A percentile compares a stretch with the other conserved stretches of the same genome.
phyloP scores from a whole-genome alignment of 208 protist genomes.

The Leishmania martiniquensis region DNA sequence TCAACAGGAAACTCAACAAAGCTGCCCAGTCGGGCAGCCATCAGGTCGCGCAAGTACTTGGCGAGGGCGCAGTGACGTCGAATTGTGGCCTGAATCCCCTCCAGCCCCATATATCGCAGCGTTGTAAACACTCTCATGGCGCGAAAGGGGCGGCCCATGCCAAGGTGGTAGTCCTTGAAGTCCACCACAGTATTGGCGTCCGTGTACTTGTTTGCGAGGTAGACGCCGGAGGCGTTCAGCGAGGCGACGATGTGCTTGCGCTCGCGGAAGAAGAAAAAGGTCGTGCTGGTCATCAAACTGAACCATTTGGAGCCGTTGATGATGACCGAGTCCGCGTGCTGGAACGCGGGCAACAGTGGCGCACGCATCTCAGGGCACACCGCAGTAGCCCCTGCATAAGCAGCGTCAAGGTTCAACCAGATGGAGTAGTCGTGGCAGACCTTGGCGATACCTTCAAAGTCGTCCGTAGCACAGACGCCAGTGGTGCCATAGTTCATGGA shows the following conservation, averaged over 20 bases:
- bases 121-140: slow-evolving; percentile 70
- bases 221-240: slow-evolving; percentile 50
- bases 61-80: slow-evolving; percentile 45
- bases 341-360: slow-evolving; percentile 33
- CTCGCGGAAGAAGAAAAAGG: slow-evolving; percentile 57
- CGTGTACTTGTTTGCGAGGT: slow-evolving; percentile 48
- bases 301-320: slow-evolving; percentile 77
- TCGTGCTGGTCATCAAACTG: slow-evolving; percentile 43
- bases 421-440: slow-evolving; percentile 38
- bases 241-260: slow-evolving; percentile 41
- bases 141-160: slow-evolving; percentile 62
- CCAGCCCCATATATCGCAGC: slow-evolving; percentile 52
- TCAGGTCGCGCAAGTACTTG: slow-evolving; percentile 37
- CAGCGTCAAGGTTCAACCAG: slow-evolving; percentile 69
- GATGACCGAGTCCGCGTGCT: slow-evolving; percentile 43
- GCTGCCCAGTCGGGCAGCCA: slow-evolving; percentile 12
- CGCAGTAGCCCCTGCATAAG: slow-evolving; percentile 56
- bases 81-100: slow-evolving; percentile 54
- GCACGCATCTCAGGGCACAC: slow-evolving; percentile 62
- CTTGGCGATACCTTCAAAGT: slow-evolving; percentile 41
- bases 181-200: slow-evolving; percentile 40
- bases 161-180: slow-evolving; percentile 79
- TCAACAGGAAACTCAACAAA: slow-evolving; percentile 34
- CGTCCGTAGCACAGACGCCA: slow-evolving; percentile 54
- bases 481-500: slow-evolving; percentile 64